These are phyloP conservation scores for Buddleja alternifolia DNA, from an alignment of 257 asterid genomes.

Conservation along the genomic window DNA sequence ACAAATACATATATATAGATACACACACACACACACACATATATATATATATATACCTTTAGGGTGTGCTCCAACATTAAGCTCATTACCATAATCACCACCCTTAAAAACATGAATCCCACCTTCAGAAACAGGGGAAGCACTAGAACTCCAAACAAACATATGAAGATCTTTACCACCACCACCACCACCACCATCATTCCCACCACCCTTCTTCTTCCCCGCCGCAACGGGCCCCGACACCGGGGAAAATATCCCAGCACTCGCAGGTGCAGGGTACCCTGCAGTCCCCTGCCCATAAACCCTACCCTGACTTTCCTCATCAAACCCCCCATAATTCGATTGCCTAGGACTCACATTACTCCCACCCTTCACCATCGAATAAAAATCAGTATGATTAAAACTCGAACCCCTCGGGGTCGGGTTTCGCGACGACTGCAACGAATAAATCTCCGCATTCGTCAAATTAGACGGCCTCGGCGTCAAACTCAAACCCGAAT, in stretches of 20 bases:
- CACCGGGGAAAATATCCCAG: slow-evolving; percentile 87
- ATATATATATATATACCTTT: too few relatives aligned
- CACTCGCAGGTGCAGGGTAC: slow-evolving; percentile 76
- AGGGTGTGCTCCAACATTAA: slow-evolving; percentile 75
- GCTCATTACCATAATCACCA: slow-evolving; percentile 69
- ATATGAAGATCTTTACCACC: slow-evolving; percentile 93
- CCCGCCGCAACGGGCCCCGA: slow-evolving; percentile 49
- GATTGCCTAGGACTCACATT: slow-evolving; percentile 57
- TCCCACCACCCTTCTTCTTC: slow-evolving; percentile 69
- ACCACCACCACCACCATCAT: too few relatives aligned
- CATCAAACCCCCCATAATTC: slow-evolving; percentile 58
- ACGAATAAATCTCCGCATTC: slow-evolving; percentile 68
- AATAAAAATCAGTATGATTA: slow-evolving; percentile 55
- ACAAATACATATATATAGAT: too few relatives aligned
- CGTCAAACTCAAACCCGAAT: slow-evolving; percentile 48
- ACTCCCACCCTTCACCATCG: slow-evolving; percentile 61
- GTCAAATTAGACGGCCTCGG: slow-evolving; percentile 68
- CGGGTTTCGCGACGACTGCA: slow-evolving; percentile 69
- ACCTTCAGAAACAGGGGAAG: slow-evolving; percentile 96
- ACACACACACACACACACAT: too few relatives aligned
- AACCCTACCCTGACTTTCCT: slow-evolving; percentile 52
- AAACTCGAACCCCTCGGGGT: slow-evolving; percentile 69
- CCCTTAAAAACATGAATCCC: slow-evolving; percentile 97
- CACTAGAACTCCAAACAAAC: slow-evolving; percentile 99
- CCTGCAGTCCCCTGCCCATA: slow-evolving; percentile 58